Percentiles rank a stretch among this genome's conserved stretches.
Conservation (phyloP, 179 eudicot species). For the Beta corolliflora region DNA sequence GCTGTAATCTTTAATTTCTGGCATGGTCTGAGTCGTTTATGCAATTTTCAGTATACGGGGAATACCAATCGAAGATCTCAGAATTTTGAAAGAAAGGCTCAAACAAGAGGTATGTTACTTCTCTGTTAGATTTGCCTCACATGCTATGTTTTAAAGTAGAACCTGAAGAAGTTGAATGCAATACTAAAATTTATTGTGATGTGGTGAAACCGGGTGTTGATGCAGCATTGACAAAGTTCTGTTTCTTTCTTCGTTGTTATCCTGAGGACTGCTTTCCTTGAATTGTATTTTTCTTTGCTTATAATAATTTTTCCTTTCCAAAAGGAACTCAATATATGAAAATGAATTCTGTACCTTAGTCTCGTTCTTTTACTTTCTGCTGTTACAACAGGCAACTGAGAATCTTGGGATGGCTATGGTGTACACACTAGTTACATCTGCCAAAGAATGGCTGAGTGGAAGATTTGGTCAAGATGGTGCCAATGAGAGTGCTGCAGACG, state of each 20-base stretch:
- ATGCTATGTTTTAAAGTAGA: constrained; percentile 7
- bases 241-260: background rate
- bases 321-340: background rate
- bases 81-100: constrained; percentile 69
- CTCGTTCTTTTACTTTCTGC: background rate
- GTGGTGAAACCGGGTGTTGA: background rate
- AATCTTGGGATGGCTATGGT: constrained; percentile 99
- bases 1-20: constrained; percentile 3
- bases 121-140: constrained; percentile 7
- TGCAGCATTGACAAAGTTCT: no score
- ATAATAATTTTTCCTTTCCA: background rate
- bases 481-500: constrained; percentile 45
- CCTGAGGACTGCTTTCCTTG: background rate
- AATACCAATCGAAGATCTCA: constrained; percentile 63
- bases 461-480: constrained; percentile 67
- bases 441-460: constrained; percentile 91
- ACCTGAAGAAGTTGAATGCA: background rate
- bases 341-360: background rate
- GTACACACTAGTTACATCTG: constrained; percentile 82
- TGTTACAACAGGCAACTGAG: constrained; percentile 64
- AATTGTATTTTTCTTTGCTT: background rate
- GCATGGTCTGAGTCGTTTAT: constrained; percentile 14
- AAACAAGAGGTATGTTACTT: constrained; percentile 66
- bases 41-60: constrained; percentile 65
- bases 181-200: background rate